These are phyloP conservation scores for Monotropa hypopitys DNA, from an alignment of 179 eudicot genomes.

Conservation along the genomic window DNA sequence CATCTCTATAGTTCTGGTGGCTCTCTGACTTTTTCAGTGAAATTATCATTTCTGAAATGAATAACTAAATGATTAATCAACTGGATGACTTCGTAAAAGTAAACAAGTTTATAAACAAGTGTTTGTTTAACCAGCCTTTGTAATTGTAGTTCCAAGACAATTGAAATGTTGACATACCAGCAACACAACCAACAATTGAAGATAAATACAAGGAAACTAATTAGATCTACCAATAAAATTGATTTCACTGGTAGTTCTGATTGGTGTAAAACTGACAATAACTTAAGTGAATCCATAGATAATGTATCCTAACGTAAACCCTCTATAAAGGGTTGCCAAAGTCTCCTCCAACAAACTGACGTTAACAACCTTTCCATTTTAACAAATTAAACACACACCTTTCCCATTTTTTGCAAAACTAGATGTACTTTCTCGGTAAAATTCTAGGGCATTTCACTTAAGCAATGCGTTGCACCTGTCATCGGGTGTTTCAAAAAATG, in stretches of 20 bases:
- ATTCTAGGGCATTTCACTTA: no score
- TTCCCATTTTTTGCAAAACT: neutral
- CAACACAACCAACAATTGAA: neutral
- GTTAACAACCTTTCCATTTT: neutral
- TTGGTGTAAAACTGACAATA: neutral
- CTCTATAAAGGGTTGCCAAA: neutral
- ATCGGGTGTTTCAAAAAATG: no score
- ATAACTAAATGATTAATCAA: neutral
- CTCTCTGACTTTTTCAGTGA: constrained; percentile 39
- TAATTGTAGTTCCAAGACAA: neutral
- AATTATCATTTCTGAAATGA: constrained; percentile 43
- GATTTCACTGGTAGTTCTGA: neutral
- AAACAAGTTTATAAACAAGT: neutral
- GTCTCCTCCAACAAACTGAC: neutral
- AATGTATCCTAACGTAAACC: neutral
- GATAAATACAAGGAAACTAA: neutral
- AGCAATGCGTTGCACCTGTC: no score
- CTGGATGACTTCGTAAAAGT: neutral
- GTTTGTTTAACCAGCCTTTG: constrained; percentile 1
- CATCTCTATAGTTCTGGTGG: constrained; percentile 23
- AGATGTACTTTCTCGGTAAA: neutral
- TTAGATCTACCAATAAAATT: neutral
- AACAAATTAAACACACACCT: no score
- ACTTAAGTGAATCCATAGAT: neutral
- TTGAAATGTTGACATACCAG: neutral